These are phyloP conservation scores for Wickerhamiella qilinensis DNA, from an alignment of 805 yeast species.

Conservation along the genomic window DNA sequence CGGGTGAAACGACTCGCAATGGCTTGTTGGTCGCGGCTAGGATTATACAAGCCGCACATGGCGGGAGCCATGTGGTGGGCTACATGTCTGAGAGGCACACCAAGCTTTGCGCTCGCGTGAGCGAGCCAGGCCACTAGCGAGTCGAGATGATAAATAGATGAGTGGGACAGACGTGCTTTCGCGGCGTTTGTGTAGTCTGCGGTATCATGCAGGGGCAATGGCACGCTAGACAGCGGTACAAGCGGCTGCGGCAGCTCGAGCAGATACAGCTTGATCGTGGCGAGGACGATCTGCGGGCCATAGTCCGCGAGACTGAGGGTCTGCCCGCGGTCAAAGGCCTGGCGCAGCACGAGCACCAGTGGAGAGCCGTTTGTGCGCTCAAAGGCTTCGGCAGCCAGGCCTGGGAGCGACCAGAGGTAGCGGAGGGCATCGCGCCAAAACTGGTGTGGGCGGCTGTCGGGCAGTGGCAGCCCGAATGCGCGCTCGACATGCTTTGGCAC, in stretches of 20 bases:
- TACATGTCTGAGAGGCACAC: conserved; percentile 11
- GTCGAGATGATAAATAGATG: background rate
- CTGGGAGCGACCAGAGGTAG: conserved; percentile 5
- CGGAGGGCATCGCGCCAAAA: conserved; percentile 17
- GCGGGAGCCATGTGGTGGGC: conserved; percentile 38
- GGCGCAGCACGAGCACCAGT: conserved; percentile 11
- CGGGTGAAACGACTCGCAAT: conserved; percentile 39
- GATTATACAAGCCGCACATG: conserved; percentile 35
- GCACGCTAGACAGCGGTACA: conserved; percentile 33
- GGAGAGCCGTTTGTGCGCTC: conserved; percentile 6
- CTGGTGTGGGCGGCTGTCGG: conserved; percentile 9
- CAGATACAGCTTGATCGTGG: conserved; percentile 29
- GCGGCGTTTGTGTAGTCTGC: conserved; percentile 27
- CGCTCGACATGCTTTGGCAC: conserved; percentile 29
- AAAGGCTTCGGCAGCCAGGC: conserved; percentile 7
- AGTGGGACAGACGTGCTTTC: conserved; percentile 17
- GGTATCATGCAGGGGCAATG: conserved; percentile 38
- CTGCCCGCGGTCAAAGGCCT: conserved; percentile 32
- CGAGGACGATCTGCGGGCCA: conserved; percentile 36
- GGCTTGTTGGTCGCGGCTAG: conserved; percentile 31
- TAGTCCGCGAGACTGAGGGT: conserved; percentile 38
- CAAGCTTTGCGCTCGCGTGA: conserved; percentile 3
- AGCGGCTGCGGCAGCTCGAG: conserved; percentile 38
- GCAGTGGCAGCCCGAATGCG: conserved; percentile 19
- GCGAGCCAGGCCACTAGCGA: conserved; percentile 1